A percentile compares a stretch with the other conserved stretches of the same genome.
Evolutionary conservation across 371 early-diverging fungal species (phyloP).

Genomic region (Ordospora pajunii): DNA sequence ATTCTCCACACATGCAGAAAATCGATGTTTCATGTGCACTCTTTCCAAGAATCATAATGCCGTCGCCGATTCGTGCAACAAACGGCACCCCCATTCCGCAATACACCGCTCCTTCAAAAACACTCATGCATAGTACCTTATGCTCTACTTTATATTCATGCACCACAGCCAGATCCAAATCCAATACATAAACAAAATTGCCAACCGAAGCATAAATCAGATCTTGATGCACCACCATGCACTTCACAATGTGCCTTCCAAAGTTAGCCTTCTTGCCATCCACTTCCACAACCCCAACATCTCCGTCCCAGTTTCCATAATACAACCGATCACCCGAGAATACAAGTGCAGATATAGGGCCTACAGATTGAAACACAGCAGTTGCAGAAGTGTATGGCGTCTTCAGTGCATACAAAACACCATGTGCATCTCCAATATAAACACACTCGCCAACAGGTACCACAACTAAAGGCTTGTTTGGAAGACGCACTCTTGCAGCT

Average conservation of each 20-base stretch:
- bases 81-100: constrained; percentile 17
- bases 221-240: not conserved
- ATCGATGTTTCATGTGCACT: constrained; percentile 20
- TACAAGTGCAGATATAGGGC: constrained; percentile 22
- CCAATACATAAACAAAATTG: not conserved
- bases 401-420: constrained; percentile 1
- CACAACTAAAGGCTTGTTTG: constrained; percentile 33
- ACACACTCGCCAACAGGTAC: not conserved
- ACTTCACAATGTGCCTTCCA: constrained; percentile 20
- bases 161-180: constrained; percentile 2
- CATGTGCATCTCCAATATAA: constrained; percentile 35
- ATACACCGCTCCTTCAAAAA: not conserved
- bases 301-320: constrained; percentile 35
- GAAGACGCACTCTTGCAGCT: not conserved
- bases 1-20: constrained; percentile 6
- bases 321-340: not conserved
- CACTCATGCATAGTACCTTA: constrained; percentile 25
- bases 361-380: not conserved
- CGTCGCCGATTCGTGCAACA: not conserved
- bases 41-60: not conserved
- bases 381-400: not conserved
- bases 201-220: constrained; percentile 21
- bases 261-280: not conserved
- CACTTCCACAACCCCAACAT: not conserved
- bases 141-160: not conserved